These are phyloP conservation scores for Cyclotella cryptica DNA, from an alignment of 108 stramenopile species.

Conservation along the genomic window DNA sequence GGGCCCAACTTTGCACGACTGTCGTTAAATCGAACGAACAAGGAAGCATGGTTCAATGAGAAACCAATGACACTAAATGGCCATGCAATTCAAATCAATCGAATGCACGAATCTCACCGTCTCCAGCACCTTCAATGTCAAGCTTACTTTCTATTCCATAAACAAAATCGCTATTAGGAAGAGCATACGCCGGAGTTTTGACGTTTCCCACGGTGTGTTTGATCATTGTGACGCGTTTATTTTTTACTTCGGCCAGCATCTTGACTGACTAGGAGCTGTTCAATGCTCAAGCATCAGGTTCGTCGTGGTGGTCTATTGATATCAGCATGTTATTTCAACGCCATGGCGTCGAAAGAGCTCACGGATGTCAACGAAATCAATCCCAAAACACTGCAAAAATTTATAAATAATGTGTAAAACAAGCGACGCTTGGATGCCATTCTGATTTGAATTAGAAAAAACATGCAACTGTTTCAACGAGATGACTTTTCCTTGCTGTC, in stretches of 20 bases:
- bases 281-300: neutral
- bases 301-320: too few species aligned
- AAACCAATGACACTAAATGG: neutral
- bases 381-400: too few species aligned
- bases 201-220: conserved; percentile 55
- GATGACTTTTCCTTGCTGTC: too few species aligned
- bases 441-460: too few species aligned
- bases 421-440: too few species aligned
- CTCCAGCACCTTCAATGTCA: conserved; percentile 52
- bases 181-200: conserved; percentile 39
- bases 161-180: conserved; percentile 51
- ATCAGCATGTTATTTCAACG: too few species aligned
- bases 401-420: too few species aligned
- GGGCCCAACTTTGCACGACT: conserved; percentile 56
- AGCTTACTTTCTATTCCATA: conserved; percentile 55
- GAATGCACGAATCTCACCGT: conserved; percentile 35
- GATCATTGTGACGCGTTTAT: conserved; percentile 52
- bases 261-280: neutral
- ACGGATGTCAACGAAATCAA: too few species aligned
- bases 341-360: too few species aligned
- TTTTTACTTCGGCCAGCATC: conserved; percentile 5
- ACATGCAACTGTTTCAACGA: too few species aligned
- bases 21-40: conserved; percentile 1
- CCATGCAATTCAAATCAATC: neutral
- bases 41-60: neutral